phyloP scores from a whole-genome alignment of 352 stramenopile species.

The Globisporangium ultimum region DNA sequence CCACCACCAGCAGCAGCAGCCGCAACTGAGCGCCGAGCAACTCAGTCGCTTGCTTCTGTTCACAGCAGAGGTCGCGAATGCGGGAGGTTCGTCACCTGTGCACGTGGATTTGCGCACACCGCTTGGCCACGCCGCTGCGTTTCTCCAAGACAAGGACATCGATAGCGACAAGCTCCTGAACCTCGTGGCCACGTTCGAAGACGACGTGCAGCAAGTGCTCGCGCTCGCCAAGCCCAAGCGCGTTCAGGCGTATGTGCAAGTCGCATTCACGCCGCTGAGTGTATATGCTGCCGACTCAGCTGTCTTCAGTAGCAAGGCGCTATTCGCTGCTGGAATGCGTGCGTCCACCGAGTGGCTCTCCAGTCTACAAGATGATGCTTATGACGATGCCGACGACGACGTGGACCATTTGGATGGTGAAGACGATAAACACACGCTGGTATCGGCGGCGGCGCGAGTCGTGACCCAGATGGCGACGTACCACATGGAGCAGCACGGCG shows the following conservation, averaged over 20 bases:
- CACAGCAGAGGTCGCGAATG: constrained; percentile 18
- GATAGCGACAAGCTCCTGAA: constrained; percentile 27
- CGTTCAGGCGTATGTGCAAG: not conserved
- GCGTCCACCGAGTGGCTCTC: constrained; percentile 12
- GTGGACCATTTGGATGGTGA: constrained; percentile 1
- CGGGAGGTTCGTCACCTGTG: constrained; percentile 12
- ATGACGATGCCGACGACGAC: not conserved
- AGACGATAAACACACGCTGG: constrained; percentile 23
- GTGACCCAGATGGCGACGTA: constrained; percentile 40
- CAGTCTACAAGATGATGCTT: not conserved
- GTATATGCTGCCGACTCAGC: constrained; percentile 15
- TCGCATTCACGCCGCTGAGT: constrained; percentile 5
- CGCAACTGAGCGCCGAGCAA: constrained; percentile 22
- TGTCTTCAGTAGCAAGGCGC: constrained; percentile 16
- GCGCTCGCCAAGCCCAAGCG: not conserved
- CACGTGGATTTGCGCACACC: not conserved
- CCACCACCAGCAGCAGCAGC: no score
- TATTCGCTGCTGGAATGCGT: constrained; percentile 19
- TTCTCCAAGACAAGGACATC: constrained; percentile 7
- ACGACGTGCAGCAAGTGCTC: constrained; percentile 20
- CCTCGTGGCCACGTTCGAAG: constrained; percentile 39
- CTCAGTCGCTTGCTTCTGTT: constrained; percentile 49
- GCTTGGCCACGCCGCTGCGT: constrained; percentile 3
- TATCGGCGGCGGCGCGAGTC: constrained; percentile 28
- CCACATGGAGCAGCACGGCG: constrained; percentile 27